Percentiles rank a stretch among this genome's conserved stretches.
Evolutionary conservation across 257 asterid genomes (phyloP).

Genomic region (Scutellaria barbata): DNA sequence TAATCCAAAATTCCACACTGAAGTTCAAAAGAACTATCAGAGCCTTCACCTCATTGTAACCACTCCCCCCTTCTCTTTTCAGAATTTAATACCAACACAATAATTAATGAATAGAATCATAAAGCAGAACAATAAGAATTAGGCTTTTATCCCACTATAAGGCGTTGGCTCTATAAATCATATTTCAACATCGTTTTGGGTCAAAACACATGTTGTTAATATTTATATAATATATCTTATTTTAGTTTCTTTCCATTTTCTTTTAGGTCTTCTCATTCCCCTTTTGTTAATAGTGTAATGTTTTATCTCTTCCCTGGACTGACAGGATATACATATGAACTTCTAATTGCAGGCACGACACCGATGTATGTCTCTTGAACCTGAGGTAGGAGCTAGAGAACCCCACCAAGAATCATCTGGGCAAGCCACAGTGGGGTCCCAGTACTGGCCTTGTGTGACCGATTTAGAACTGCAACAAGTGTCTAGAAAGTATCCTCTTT

Average conservation of each 20-base stretch:
- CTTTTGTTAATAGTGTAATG: not conserved
- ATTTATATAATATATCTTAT: too few species aligned
- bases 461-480: slow-evolving; percentile 50
- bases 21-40: not conserved
- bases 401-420: slow-evolving; percentile 41
- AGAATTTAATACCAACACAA: not conserved
- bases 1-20: not conserved
- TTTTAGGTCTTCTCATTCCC: not conserved
- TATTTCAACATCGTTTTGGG: too few species aligned
- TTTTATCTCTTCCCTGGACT: slow-evolving; percentile 8
- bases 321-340: slow-evolving; percentile 12
- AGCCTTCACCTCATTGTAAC: not conserved
- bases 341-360: slow-evolving; percentile 60
- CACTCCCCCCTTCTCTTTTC: not conserved
- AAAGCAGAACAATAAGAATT: not conserved
- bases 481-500: slow-evolving; percentile 61
- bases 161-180: too few species aligned
- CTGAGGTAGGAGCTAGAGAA: slow-evolving; percentile 46
- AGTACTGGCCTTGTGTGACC: slow-evolving; percentile 55
- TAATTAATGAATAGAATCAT: not conserved
- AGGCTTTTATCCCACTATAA: too few species aligned
- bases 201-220: too few species aligned
- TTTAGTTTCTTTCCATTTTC: not conserved
- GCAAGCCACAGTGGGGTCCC: slow-evolving; percentile 47
- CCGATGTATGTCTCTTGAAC: slow-evolving; percentile 54